Evolutionary conservation across 345 rosid genomes (phyloP), one percentile per base, ranked within the genome.

Genomic region (Dipteronia dyeriana): DNA sequence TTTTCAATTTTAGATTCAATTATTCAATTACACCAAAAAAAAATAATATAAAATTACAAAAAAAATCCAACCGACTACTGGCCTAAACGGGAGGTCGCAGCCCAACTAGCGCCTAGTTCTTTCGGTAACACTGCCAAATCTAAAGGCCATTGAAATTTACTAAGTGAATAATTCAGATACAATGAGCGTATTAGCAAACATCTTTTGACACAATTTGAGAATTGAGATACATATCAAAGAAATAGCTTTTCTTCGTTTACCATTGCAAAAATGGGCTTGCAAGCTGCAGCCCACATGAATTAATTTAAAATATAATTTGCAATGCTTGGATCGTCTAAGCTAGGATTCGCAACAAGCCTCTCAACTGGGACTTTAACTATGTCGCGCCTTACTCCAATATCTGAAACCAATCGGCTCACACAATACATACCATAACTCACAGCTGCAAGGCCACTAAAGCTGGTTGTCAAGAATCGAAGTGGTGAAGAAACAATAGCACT

Each of bases 341-440:
- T 59, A 71, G 78, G 69, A 49, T 12, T 45, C 39, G 85, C 80
- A 3, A 85, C 82, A 43, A 89, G 88, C 59, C 61, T 71, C 81
- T 87, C 94, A 5, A 90, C 94, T 0, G 81, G 60, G 47, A 88
- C 80, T 75, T 65, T 90, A 11, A 22, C 77, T 73, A 88, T 91
- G 76, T 93, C 97, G 2, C 77, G 90, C 2, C 97, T 86, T 11
- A 89, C 85, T 43, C 97, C 98, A 23, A 90, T 73, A 68, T 93
- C 97, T 7, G 83, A 89, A 79, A 82, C 82, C 68, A 82, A 19
- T 49, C 95, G 86, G 67, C 85, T 86, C n/a, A 78, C 26, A 69
- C 87, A 83, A 66, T 90, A 90, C 85, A 85, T 82, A 7, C 87
- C 83, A 59, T 38, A 85, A 31, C 85, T 77, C 11, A 88, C 97